phyloP scores from a whole-genome alignment of 805 yeast genomes.

The Cephaloascus albidus region DNA sequence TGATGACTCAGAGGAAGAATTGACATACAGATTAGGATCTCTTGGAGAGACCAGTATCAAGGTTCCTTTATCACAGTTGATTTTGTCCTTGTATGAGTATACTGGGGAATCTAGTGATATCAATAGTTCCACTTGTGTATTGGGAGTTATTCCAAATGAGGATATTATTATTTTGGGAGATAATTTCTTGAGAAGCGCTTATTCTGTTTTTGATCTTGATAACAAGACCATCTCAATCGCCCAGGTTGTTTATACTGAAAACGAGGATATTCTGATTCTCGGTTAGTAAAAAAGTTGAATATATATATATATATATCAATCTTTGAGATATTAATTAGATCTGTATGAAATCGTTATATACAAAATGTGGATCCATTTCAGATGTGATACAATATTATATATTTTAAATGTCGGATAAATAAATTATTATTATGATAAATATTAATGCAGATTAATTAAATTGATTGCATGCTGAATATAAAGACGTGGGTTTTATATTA shows the following conservation, averaged over 20 bases:
- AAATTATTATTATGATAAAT: too few species aligned
- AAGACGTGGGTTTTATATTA: too few species aligned
- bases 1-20: conserved; percentile 9
- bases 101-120: conserved; percentile 1
- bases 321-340: too few species aligned
- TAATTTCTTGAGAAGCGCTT: conserved; percentile 17
- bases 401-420: too few species aligned
- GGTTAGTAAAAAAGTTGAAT: too few species aligned
- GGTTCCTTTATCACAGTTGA: conserved; percentile 14
- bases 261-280: conserved; percentile 20
- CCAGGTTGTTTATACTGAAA: conserved; percentile 10
- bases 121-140: conserved; percentile 3
- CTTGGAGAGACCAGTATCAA: conserved; percentile 18
- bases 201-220: conserved; percentile 17
- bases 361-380: too few species aligned
- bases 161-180: conserved; percentile 14
- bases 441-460: too few species aligned
- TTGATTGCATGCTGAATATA: too few species aligned
- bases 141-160: conserved; percentile 4
- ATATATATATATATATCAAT: too few species aligned
- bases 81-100: conserved; percentile 2
- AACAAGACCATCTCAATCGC: conserved; percentile 15
- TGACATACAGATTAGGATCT: background rate
- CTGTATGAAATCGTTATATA: too few species aligned
- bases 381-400: too few species aligned